These are phyloP conservation scores for Breviolum minutum DNA, from an alignment of 73 alveolate genomes.

Conservation along the genomic window DNA sequence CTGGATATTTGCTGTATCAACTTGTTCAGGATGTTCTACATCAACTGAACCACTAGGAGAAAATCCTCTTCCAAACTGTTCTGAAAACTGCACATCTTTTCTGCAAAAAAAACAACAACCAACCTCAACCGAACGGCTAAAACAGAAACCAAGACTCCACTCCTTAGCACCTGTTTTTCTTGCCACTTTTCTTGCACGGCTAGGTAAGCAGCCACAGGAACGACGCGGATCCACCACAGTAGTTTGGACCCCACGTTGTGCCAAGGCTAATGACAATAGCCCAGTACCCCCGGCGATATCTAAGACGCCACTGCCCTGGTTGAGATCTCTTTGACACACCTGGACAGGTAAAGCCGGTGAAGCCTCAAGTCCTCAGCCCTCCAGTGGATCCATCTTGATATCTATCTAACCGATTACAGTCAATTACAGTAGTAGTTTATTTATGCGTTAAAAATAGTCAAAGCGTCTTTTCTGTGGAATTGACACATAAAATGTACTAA, in stretches of 20 bases:
- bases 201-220: slow-evolving; percentile 1
- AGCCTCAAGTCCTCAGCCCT: too few species aligned
- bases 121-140: neutral
- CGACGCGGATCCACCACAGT: slow-evolving; percentile 64
- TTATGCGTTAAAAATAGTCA: too few species aligned
- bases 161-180: slow-evolving; percentile 4
- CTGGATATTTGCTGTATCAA: too few species aligned
- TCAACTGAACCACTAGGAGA: too few species aligned
- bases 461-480: too few species aligned
- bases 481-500: too few species aligned
- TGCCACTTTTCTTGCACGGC: slow-evolving; percentile 28
- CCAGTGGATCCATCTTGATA: too few species aligned
- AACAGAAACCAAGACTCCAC: neutral
- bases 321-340: neutral
- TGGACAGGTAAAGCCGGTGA: neutral
- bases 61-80: too few species aligned
- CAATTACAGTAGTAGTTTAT: too few species aligned
- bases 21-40: too few species aligned
- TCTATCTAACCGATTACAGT: too few species aligned
- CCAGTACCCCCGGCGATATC: slow-evolving; percentile 90
- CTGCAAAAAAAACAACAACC: neutral
- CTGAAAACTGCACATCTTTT: neutral
- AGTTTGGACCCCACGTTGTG: slow-evolving; percentile 32
- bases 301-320: neutral
- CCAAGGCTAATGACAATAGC: slow-evolving; percentile 52